A percentile compares a stretch with the other conserved stretches of the same genome.
These are phyloP conservation scores for Copromyces sp. DNA, from an alignment of 495 filamentous ascomycete genomes.

Conservation along the genomic window DNA sequence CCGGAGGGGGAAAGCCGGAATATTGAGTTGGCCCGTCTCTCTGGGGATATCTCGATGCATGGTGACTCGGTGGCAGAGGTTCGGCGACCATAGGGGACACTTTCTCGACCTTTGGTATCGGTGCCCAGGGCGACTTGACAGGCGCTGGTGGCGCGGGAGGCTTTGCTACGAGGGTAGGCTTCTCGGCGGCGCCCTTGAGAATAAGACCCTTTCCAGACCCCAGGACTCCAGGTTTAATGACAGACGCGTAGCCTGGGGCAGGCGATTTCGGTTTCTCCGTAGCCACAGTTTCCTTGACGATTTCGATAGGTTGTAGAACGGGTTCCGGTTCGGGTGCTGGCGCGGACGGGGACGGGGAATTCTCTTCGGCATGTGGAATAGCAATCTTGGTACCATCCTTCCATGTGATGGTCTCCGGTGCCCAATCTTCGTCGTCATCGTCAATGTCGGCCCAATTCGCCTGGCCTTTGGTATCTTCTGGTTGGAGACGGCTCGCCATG, in stretches of 20 bases:
- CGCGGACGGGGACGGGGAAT: slow-evolving; percentile 26
- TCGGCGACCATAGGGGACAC: slow-evolving; percentile 57
- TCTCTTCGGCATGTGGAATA: slow-evolving; percentile 53
- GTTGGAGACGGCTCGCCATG: slow-evolving; percentile 79
- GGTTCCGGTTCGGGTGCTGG: slow-evolving; percentile 15
- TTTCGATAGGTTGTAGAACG: background rate
- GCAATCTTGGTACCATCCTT: slow-evolving; percentile 92
- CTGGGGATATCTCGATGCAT: slow-evolving; percentile 19
- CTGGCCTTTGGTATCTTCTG: slow-evolving; percentile 64
- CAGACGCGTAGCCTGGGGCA: slow-evolving; percentile 26
- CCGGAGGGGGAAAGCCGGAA: slow-evolving; percentile 28
- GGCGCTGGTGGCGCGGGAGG: slow-evolving; percentile 60
- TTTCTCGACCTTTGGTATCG: slow-evolving; percentile 74
- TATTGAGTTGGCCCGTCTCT: slow-evolving; percentile 15
- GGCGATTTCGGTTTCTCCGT: slow-evolving; percentile 29
- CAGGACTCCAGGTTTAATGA: slow-evolving; percentile 32
- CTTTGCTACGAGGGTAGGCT: slow-evolving; percentile 69
- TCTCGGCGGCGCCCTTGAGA: slow-evolving; percentile 59
- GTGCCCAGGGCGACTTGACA: slow-evolving; percentile 83
- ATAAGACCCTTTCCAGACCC: slow-evolving; percentile 45
- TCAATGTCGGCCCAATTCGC: slow-evolving; percentile 98
- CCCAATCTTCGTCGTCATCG: slow-evolving; percentile 98
- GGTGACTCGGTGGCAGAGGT: slow-evolving; percentile 7
- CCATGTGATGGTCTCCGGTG: slow-evolving; percentile 92
- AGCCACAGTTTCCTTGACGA: slow-evolving; percentile 11